Percentiles rank a stretch among this genome's conserved stretches.
phyloP scores from a whole-genome alignment of 306 rosid genomes.

The Datisca glomerata region DNA sequence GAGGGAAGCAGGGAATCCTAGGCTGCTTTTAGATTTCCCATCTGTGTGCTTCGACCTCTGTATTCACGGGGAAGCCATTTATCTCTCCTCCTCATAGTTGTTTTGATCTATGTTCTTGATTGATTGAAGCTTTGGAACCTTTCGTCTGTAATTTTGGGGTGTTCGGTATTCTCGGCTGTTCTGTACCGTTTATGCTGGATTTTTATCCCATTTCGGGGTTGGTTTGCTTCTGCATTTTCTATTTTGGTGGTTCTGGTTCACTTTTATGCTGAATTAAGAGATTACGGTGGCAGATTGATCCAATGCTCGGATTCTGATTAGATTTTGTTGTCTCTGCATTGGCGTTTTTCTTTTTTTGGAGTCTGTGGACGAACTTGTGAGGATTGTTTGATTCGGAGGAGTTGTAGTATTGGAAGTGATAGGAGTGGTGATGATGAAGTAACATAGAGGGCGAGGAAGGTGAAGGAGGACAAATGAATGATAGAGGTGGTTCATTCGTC shows the following conservation, averaged over 20 bases:
- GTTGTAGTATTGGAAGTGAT: slow-evolving; percentile 5
- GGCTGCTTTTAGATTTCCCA: neutral
- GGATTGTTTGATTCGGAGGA: slow-evolving; percentile 3
- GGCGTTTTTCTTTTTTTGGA: slow-evolving; percentile 5
- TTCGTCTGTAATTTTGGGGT: slow-evolving; percentile 3
- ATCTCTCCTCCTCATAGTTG: neutral
- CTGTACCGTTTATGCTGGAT: neutral
- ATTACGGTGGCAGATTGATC: slow-evolving; percentile 2
- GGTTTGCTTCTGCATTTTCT: neutral
- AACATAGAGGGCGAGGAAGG: slow-evolving; percentile 4
- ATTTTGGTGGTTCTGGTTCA: neutral
- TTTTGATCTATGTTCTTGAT: neutral
- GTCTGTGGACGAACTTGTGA: slow-evolving; percentile 8
- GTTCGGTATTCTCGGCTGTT: slow-evolving; percentile 7
- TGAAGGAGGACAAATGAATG: slow-evolving; percentile 47
- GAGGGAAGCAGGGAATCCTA: slow-evolving; percentile 29
- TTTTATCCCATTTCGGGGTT: neutral
- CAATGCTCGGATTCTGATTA: neutral
- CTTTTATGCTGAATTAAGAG: neutral
- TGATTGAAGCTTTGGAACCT: neutral
- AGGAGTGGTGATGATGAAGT: slow-evolving; percentile 10
- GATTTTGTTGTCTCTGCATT: neutral
- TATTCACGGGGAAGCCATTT: too few relatives aligned
- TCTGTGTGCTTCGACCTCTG: neutral
- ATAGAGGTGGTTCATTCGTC: slow-evolving; percentile 91